Evolutionary conservation across 1,139 yeast species (phyloP).

Genomic region (Pichia sp.): DNA sequence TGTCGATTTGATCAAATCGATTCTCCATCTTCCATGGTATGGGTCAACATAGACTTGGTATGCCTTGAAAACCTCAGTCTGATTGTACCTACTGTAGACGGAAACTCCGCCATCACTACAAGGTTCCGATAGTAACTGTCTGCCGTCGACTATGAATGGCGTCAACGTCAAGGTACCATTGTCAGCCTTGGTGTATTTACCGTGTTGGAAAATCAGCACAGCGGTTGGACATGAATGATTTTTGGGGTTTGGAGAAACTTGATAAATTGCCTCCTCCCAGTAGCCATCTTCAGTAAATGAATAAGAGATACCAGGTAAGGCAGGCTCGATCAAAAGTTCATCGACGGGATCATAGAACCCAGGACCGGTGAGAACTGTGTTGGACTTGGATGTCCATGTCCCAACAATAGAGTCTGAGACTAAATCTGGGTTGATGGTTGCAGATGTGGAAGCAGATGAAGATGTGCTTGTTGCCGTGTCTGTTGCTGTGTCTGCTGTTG

Average conservation of each 20-base stretch:
- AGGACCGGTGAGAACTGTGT: conserved; percentile 94
- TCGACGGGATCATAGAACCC: conserved; percentile 95
- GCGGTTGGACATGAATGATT: conserved; percentile 84
- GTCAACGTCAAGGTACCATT: conserved; percentile 68
- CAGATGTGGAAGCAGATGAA: conserved; percentile 6
- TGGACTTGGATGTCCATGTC: conserved; percentile 95
- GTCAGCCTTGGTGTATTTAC: conserved; percentile 57
- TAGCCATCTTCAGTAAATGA: conserved; percentile 90
- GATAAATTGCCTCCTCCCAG: conserved; percentile 85
- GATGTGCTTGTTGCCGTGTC: not conserved
- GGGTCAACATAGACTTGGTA: conserved; percentile 62
- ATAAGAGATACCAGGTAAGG: conserved; percentile 87
- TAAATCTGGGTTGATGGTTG: conserved; percentile 15
- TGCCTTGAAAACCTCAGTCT: conserved; percentile 55
- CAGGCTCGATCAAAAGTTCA: conserved; percentile 90
- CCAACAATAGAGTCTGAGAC: conserved; percentile 49
- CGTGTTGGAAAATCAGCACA: conserved; percentile 82
- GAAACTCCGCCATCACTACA: conserved; percentile 60
- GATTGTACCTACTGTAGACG: conserved; percentile 66
- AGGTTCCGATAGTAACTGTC: conserved; percentile 86
- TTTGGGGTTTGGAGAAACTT: conserved; percentile 65
- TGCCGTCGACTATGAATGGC: conserved; percentile 85
- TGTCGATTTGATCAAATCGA: conserved; percentile 74
- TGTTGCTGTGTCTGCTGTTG: not conserved
- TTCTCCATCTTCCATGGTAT: conserved; percentile 77